Percentiles rank a stretch among this genome's conserved stretches.
Evolutionary conservation across 2,329 filamentous ascomycete genomes (phyloP).

Genomic region (Cyphellophora attinorum): DNA sequence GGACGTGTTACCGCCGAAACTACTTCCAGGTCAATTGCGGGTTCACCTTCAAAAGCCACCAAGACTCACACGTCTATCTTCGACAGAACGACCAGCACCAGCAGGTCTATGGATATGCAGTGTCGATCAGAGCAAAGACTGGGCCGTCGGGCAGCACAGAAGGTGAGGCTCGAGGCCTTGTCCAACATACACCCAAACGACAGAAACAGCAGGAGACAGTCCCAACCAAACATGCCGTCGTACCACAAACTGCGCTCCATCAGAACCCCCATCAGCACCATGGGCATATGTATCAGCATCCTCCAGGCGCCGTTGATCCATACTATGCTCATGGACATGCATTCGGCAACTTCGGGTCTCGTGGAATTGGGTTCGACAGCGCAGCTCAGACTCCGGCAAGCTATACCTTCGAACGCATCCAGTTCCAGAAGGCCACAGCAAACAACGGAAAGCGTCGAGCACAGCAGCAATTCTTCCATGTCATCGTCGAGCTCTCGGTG

Average conservation of each 20-base stretch:
- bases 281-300: background rate
- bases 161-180: slow-evolving; percentile 69
- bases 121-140: slow-evolving; percentile 63
- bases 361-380: background rate
- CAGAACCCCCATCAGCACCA: background rate
- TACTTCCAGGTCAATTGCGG: slow-evolving; percentile 82
- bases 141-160: slow-evolving; percentile 57
- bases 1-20: slow-evolving; percentile 87
- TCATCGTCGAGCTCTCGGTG: slow-evolving; percentile 76
- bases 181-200: slow-evolving; percentile 84
- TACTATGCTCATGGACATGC: background rate
- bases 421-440: slow-evolving; percentile 87
- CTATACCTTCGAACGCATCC: slow-evolving; percentile 77
- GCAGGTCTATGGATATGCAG: slow-evolving; percentile 64
- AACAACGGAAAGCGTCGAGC: slow-evolving; percentile 89
- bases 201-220: slow-evolving; percentile 76
- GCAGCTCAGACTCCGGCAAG: slow-evolving; percentile 14
- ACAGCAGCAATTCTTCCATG: slow-evolving; percentile 84
- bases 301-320: background rate
- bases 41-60: slow-evolving; percentile 60
- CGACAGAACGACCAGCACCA: slow-evolving; percentile 37
- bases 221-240: slow-evolving; percentile 51
- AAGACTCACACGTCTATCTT: slow-evolving; percentile 46
- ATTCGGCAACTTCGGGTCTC: background rate
- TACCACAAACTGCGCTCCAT: slow-evolving; percentile 52